Evolutionary conservation across 805 yeast genomes (phyloP), one percentile per base, ranked within the genome.

Genomic region (Candida sphagnicola): DNA sequence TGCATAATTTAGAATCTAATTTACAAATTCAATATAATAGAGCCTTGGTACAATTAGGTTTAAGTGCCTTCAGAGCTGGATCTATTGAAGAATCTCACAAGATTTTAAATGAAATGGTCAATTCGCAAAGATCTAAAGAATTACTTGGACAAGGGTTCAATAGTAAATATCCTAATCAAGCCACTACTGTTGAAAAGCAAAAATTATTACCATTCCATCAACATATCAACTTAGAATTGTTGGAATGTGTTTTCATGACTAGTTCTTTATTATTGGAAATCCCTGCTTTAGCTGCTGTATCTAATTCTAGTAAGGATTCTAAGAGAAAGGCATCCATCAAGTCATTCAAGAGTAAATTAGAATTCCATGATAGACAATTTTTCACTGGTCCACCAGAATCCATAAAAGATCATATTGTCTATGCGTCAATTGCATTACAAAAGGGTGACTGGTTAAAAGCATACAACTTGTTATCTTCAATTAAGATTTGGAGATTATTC

Each of bases 301-400:
- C 80, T 40, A 74, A 78, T 35, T 78, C 80, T 51, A 71, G 79
- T 53, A 81, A 82, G 57, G 82, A 81, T 60, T 69, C 79, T 53
- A 72, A 75, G 57, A 69, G 71, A 55, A 75, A 62, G 46, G 59
- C 67, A 39, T 68, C 80, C 43, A 74, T 85, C 53, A 90, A 87
- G 67, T 86, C 95, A 19, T 89, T 93, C 73, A 83, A 91, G 66
- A 81, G 95, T 59, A 78, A 85, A 61, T 75, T 93, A 50, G 98
- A 93, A 61, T 85, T 83, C 70, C 89, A 86, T 57, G 96, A 90
- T 59, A 84, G 91, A 65, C 96, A 90, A 63, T 84, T 84, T 41
- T 93, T 91, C 74, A 87, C 88, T 46, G 99, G 98, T 31, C 99
- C 99, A 34, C 96, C 98, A 39, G 99, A 93, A 68, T 87, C 90